A percentile compares a stretch with the other conserved stretches of the same genome.
Evolutionary conservation across 116 monocot species (phyloP).

Genomic region (Zostera marina): DNA sequence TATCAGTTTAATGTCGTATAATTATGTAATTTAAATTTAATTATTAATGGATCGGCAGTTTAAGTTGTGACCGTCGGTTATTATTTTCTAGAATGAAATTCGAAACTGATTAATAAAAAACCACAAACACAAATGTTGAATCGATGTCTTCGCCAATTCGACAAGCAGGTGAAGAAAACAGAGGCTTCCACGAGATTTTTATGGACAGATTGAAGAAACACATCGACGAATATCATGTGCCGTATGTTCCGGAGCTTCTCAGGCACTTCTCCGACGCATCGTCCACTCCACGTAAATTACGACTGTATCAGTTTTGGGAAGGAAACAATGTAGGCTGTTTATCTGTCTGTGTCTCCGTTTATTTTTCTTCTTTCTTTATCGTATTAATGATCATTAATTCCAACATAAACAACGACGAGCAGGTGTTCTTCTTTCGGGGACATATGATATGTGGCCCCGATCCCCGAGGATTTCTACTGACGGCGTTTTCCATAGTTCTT

Average conservation of each 20-base stretch:
- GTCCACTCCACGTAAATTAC: neutral
- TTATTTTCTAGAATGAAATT: no score
- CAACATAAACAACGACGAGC: neutral
- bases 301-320: conserved; percentile 47
- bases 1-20: no score
- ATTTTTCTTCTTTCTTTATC: neutral
- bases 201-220: no score
- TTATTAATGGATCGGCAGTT: no score
- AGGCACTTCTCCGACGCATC: conserved; percentile 7
- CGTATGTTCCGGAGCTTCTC: neutral
- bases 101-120: no score
- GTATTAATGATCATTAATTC: neutral
- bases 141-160: no score
- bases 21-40: no score
- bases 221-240: neutral
- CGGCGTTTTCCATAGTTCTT: conserved; percentile 29
- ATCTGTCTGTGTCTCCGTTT: neutral
- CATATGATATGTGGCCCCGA: conserved; percentile 44
- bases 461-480: conserved; percentile 37
- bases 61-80: no score
- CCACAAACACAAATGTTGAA: no score
- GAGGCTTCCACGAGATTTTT: no score
- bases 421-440: conserved; percentile 58
- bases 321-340: conserved; percentile 32
- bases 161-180: no score